Conservation (phyloP, 1,284 basidiomycete species). For the Microbotryum intermedium region DNA sequence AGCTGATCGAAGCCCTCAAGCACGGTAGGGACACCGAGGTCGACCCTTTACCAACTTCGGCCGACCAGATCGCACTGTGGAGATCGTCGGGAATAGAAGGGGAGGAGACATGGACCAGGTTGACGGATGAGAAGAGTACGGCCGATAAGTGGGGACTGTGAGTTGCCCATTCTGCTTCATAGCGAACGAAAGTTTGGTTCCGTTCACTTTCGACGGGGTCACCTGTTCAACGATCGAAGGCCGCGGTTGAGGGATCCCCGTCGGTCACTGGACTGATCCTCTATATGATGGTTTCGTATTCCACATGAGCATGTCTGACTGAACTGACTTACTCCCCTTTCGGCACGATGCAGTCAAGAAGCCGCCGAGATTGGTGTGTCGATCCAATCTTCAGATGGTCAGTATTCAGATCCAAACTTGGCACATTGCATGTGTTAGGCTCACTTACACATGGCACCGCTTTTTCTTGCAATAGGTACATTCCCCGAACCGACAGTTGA, state of each 20-base stretch:
- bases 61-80: slow-evolving; percentile 14
- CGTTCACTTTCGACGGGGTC: neutral
- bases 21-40: neutral
- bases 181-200: neutral
- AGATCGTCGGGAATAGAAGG: neutral
- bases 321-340: no score
- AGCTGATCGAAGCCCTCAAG: slow-evolving; percentile 4
- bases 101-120: slow-evolving; percentile 13
- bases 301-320: no score
- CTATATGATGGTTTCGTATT: no score
- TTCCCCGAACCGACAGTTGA: no score
- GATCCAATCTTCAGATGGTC: slow-evolving; percentile 15
- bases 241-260: neutral
- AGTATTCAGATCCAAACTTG: neutral
- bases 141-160: slow-evolving; percentile 24
- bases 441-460: no score
- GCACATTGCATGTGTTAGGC: no score
- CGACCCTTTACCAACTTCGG: neutral
- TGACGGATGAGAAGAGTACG: slow-evolving; percentile 16
- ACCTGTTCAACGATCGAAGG: neutral
- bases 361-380: slow-evolving; percentile 19
- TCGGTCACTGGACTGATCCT: neutral
- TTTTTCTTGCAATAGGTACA: no score
- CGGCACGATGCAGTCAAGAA: slow-evolving; percentile 4
- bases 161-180: neutral